Evolutionary conservation across 2,329 filamentous ascomycete genomes (phyloP).

Genomic region (Torrubiella hemipterigena): DNA sequence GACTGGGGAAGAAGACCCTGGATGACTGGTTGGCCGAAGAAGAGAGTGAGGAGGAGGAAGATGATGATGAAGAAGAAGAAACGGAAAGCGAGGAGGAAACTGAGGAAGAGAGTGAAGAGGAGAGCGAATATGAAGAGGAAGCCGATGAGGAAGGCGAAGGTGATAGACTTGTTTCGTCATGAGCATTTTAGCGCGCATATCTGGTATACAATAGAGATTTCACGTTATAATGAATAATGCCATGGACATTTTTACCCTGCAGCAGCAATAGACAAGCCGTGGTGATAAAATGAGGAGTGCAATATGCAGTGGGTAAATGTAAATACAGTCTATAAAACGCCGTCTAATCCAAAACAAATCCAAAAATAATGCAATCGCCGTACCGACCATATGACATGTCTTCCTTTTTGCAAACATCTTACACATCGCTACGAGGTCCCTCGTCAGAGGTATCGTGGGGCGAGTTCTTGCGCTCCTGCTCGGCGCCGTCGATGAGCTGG

Average conservation of each 20-base stretch:
- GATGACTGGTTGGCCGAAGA: slow-evolving; percentile 87
- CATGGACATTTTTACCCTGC: not conserved
- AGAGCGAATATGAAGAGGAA: slow-evolving; percentile 38
- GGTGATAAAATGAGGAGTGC: no score
- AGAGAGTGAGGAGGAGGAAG: slow-evolving; percentile 44
- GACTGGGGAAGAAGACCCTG: slow-evolving; percentile 59
- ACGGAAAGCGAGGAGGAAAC: slow-evolving; percentile 35
- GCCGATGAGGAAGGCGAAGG: slow-evolving; percentile 33
- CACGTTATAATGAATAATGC: not conserved
- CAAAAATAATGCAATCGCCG: not conserved
- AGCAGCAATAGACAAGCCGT: no score
- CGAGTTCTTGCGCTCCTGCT: slow-evolving; percentile 14
- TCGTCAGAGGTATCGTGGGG: slow-evolving; percentile 2
- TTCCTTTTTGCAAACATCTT: not conserved
- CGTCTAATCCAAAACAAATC: not conserved
- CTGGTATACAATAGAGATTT: slow-evolving; percentile 10
- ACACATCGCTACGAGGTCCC: not conserved
- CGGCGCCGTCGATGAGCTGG: slow-evolving; percentile 8
- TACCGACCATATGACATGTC: not conserved
- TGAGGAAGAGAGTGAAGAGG: slow-evolving; percentile 38
- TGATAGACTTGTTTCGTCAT: slow-evolving; percentile 29
- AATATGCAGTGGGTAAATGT: no score
- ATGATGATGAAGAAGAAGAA: slow-evolving; percentile 38
- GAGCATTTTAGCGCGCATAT: slow-evolving; percentile 6
- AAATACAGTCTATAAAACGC: no score